Base-by-base conservation (phyloP, 2,329 filamentous ascomycete species). In the Stromatinia cepivora region DNA sequence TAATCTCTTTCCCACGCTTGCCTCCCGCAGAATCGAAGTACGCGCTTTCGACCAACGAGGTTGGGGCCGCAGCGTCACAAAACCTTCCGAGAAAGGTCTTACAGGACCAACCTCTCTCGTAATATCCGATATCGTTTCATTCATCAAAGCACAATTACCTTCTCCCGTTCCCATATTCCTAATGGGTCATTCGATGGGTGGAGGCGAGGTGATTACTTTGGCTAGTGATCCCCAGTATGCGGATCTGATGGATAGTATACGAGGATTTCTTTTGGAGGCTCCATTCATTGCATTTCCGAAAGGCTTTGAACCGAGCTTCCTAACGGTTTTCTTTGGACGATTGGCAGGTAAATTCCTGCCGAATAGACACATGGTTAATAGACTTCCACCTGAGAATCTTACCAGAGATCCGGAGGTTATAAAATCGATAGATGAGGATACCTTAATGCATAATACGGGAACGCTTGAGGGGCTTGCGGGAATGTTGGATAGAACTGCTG, bases 111-210 rank as follows among this genome's bases (percentile, higher is more conserved):
- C 93, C 2, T 73, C 84, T 1, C 85, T 84, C 68, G 92, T 97
- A 69, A 82, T 97, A 57, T 84, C 86, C 70, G 94, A 97, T 79
- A 88, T 97, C 67, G 91, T 88, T 15, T 88, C 89, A 56, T 92
- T 97, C 78, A 83, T 95, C 73, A 83, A 83, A 70, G 81, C 82
- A 45, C 85, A 90, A 72, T 81, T 89, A 7, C 84, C 84, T 13
- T 79, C 76, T 7, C 70, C 76, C 5, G 81, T 83, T 48, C 92
- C 93, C 0, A 77, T 96, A 22, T 97, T 97, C 80, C 84, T 97
- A 28, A 88, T 95, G 83, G 94, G 94, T 66, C 93, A 97, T 80
- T 93, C 90, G 31, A 97, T 97, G 92, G 94, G 94, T 73, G 94
- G 94, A 70, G 92, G 88, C 34, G 86, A 96, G 80, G 86, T 89